phyloP scores from a whole-genome alignment of 768 basidiomycete genomes.

The Boletus rex-veris region DNA sequence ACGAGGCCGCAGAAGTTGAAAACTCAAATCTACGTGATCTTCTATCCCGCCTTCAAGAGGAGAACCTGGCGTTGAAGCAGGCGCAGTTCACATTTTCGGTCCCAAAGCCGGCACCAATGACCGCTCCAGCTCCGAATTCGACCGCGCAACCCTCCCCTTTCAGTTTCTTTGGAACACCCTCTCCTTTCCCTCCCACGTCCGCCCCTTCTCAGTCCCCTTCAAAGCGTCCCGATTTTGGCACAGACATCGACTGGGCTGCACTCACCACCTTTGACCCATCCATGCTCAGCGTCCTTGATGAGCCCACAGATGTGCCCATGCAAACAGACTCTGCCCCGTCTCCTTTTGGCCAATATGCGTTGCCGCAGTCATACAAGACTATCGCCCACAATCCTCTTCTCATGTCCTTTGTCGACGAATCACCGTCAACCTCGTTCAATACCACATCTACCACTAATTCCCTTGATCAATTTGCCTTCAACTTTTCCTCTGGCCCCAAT shows the following conservation, averaged over 20 bases:
- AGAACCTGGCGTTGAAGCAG: constrained; percentile 81
- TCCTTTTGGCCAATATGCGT: constrained; percentile 46
- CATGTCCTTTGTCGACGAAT: constrained; percentile 74
- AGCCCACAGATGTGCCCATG: constrained; percentile 57
- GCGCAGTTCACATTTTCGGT: constrained; percentile 81
- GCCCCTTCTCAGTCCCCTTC: constrained; percentile 33
- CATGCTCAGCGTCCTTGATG: constrained; percentile 63
- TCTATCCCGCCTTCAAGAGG: constrained; percentile 77
- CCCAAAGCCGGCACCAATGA: constrained; percentile 41
- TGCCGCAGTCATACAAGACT: constrained; percentile 60
- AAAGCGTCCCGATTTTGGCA: constrained; percentile 17
- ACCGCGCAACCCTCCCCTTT: constrained; percentile 19
- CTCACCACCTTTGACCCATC: constrained; percentile 68
- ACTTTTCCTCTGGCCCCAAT: constrained; percentile 36
- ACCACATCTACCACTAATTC: constrained; percentile 17
- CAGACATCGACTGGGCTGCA: constrained; percentile 58
- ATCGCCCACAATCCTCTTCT: constrained; percentile 82
- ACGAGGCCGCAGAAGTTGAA: constrained; percentile 66
- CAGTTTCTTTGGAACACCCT: constrained; percentile 24
- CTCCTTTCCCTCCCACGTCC: constrained; percentile 21
- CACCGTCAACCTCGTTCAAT: constrained; percentile 24
- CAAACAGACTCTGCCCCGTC: constrained; percentile 49
- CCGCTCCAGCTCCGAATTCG: constrained; percentile 23
- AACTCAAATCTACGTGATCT: constrained; percentile 90
- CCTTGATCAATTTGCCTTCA: constrained; percentile 45